Base-by-base conservation (phyloP, 2,329 filamentous ascomycete genomes). In the Botrytis elliptica region DNA sequence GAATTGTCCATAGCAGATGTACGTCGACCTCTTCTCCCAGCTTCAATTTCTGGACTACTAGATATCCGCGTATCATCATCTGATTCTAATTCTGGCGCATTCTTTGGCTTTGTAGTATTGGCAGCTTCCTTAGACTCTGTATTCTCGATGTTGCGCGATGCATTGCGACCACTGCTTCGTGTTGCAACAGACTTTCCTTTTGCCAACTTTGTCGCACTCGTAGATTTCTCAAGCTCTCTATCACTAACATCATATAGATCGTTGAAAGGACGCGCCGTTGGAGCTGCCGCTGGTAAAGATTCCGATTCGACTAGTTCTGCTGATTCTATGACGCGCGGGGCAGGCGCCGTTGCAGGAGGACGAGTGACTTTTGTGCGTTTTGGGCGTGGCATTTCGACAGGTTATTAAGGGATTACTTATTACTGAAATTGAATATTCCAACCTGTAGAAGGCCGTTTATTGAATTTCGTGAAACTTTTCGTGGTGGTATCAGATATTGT, bases 171-270 rank as follows among this genome's bases (percentile, higher is more conserved):
- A 46, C 62, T 68, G 38, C 29, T 60, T 60, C 52, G 65, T 55
- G 44, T 59, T n/a, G 65, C 70, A 36, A 60, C 57, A 36, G 71
- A 72, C 70, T 77, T 79, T 63, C 42, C 77, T 29, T 78, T 77
- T 29, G 71, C 74, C 62, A 74, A 76, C 49, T 33, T 72, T 62
- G 76, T 77, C 60, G 73, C 73, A 52, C 49, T 66, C 75, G 74
- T 72, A 67, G 65, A 75, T 49, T n/a, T 70, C 22, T 60, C 66
- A 8, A 33, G 73, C 57, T 75, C 80, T 25, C 69, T 72, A 72
- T 81, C 80, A 69, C 79, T 81, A 38, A 78, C 76, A 77, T 81
- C 79, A 59, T 81, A 79, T 46, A 80, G 63, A 72, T 81, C 78
- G 71, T 80, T 65, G 46, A 78, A 79, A 7, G 71, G 63, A 52